A percentile compares a stretch with the other conserved stretches of the same genome.
phyloP scores from a whole-genome alignment of 2,329 filamentous ascomycete species.

The Pseudogymnoascus sp. region DNA sequence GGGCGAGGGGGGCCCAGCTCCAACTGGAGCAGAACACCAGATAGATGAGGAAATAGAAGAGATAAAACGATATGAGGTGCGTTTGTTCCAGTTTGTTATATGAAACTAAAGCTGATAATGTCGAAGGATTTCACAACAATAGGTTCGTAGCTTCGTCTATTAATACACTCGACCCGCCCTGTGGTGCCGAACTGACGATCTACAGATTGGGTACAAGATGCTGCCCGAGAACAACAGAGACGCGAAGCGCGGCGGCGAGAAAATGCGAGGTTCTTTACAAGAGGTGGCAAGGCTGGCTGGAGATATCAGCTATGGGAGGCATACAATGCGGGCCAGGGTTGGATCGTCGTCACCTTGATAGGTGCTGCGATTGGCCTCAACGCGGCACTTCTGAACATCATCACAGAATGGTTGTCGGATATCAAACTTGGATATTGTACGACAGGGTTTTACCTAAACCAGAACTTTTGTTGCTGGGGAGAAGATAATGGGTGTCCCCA shows the following conservation, averaged over 20 bases:
- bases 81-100: slow-evolving; percentile 9
- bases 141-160: slow-evolving; percentile 39
- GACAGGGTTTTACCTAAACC: slow-evolving; percentile 93
- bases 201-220: slow-evolving; percentile 96
- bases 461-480: slow-evolving; percentile 97
- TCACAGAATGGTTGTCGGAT: slow-evolving; percentile 94
- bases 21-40: slow-evolving; percentile 53
- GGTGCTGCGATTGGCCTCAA: slow-evolving; percentile 87
- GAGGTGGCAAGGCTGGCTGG: slow-evolving; percentile 65
- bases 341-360: slow-evolving; percentile 94
- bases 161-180: slow-evolving; percentile 15
- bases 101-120: slow-evolving; percentile 13
- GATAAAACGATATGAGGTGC: slow-evolving; percentile 90
- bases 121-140: slow-evolving; percentile 85
- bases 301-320: slow-evolving; percentile 72
- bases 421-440: slow-evolving; percentile 94
- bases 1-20: slow-evolving; percentile 47
- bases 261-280: slow-evolving; percentile 62
- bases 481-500: slow-evolving; percentile 81
- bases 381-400: slow-evolving; percentile 86
- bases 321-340: slow-evolving; percentile 94
- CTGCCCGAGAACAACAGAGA: slow-evolving; percentile 78
- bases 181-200: slow-evolving; percentile 29
- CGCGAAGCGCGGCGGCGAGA: slow-evolving; percentile 69
- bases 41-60: slow-evolving; percentile 94